Evolutionary conservation across 1,284 basidiomycete species (phyloP).

Genomic region (Pyrrhoderma noxium): DNA sequence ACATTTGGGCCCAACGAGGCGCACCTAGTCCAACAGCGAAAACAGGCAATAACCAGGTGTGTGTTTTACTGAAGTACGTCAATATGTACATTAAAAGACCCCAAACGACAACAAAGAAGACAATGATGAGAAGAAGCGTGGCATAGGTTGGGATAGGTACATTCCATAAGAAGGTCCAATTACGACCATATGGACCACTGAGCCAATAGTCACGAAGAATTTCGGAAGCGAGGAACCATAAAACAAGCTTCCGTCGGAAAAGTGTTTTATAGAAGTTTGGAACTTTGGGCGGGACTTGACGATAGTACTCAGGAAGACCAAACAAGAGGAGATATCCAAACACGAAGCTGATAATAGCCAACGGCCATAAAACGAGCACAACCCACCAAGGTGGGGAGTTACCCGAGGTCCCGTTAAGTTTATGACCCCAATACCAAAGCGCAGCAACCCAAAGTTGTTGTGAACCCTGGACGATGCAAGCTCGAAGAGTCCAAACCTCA

Average conservation of each 20-base stretch:
- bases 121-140: conserved; percentile 69
- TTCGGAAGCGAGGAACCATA: conserved; percentile 90
- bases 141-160: conserved; percentile 79
- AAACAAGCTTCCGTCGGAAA: conserved; percentile 81
- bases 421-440: conserved; percentile 90
- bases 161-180: conserved; percentile 89
- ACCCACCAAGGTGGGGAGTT: conserved; percentile 75
- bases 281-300: conserved; percentile 86
- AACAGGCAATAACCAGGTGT: conserved; percentile 89
- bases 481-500: conserved; percentile 84
- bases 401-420: conserved; percentile 50
- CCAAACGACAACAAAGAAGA: conserved; percentile 87
- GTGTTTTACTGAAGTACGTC: conserved; percentile 83
- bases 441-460: conserved; percentile 92
- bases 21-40: conserved; percentile 91
- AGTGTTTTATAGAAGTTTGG: conserved; percentile 85
- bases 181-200: conserved; percentile 86
- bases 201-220: conserved; percentile 89
- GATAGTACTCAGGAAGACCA: conserved; percentile 82
- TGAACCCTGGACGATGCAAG: conserved; percentile 86
- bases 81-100: conserved; percentile 64
- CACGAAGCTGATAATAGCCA: conserved; percentile 62
- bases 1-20: conserved; percentile 89
- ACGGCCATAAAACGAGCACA: conserved; percentile 75
- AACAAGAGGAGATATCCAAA: conserved; percentile 80